Percentiles rank a stretch among this genome's conserved stretches.
Evolutionary conservation across 2,329 filamentous ascomycete genomes (phyloP).

Genomic region (Penicillium sp.): DNA sequence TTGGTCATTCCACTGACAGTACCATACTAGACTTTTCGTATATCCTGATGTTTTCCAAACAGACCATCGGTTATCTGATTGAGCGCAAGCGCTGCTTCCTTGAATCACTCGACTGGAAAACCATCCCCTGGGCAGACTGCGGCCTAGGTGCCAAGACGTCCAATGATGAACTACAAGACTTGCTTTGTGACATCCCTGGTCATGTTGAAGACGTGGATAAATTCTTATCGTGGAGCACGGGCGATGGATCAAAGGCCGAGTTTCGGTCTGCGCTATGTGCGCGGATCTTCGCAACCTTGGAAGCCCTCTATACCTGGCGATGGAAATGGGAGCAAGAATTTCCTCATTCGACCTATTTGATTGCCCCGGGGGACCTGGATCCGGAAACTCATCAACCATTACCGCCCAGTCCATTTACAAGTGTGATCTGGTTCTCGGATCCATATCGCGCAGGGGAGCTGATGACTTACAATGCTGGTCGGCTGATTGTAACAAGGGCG

Average conservation of each 20-base stretch:
- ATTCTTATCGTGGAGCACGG: neutral
- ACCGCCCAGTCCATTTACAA: slow-evolving; percentile 8
- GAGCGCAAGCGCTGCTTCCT: slow-evolving; percentile 14
- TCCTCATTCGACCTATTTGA: slow-evolving; percentile 2
- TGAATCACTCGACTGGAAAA: slow-evolving; percentile 12
- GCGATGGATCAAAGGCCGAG: neutral
- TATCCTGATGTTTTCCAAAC: too few relatives aligned
- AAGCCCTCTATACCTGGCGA: slow-evolving; percentile 9
- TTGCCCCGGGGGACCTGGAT: neutral
- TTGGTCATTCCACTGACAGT: too few relatives aligned
- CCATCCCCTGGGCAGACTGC: slow-evolving; percentile 7
- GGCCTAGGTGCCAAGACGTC: slow-evolving; percentile 6
- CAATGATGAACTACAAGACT: slow-evolving; percentile 5
- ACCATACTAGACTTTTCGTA: too few relatives aligned
- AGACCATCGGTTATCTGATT: slow-evolving; percentile 8
- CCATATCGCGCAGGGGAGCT: slow-evolving; percentile 10
- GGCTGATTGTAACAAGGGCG: slow-evolving; percentile 4
- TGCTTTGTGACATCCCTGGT: slow-evolving; percentile 9
- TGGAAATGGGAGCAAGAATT: slow-evolving; percentile 12
- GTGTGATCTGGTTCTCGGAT: slow-evolving; percentile 8
- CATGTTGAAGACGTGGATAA: slow-evolving; percentile 10
- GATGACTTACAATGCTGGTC: slow-evolving; percentile 7
- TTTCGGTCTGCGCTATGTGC: neutral
- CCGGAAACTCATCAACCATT: neutral
- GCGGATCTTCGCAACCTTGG: neutral